Conservation (phyloP, 2,329 filamentous ascomycete species). For the Cyphellophora europaea region DNA sequence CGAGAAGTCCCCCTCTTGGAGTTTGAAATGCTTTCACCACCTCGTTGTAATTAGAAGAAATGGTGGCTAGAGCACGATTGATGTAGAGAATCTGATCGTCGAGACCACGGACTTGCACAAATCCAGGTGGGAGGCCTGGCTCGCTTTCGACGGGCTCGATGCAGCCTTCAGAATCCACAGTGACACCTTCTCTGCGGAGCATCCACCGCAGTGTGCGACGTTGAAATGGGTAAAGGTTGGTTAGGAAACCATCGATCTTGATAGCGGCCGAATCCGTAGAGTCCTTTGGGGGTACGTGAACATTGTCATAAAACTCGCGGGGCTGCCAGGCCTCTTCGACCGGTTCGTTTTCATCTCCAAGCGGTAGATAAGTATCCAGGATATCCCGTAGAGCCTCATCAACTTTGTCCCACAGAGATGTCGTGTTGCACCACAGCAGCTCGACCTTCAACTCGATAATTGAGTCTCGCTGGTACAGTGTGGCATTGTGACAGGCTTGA, state of each 20-base stretch:
- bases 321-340: constrained; percentile 16
- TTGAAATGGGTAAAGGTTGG: constrained; percentile 39
- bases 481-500: constrained; percentile 1
- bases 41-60: constrained; percentile 26
- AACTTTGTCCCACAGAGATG: constrained; percentile 3
- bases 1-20: constrained; percentile 36
- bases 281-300: constrained; percentile 32
- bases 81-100: constrained; percentile 29
- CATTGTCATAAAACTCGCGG: constrained; percentile 38
- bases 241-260: constrained; percentile 25
- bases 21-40: constrained; percentile 22
- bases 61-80: constrained; percentile 32
- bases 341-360: background rate
- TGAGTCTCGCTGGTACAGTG: background rate
- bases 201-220: constrained; percentile 38
- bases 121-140: constrained; percentile 33
- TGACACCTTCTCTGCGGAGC: constrained; percentile 32
- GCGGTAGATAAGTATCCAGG: constrained; percentile 1
- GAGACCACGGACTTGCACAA: constrained; percentile 26
- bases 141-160: constrained; percentile 15
- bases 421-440: constrained; percentile 6
- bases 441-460: constrained; percentile 2
- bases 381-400: constrained; percentile 1
- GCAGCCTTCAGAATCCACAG: constrained; percentile 24
- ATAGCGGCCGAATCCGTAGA: constrained; percentile 25